Conservation (phyloP, 106 monocot species). For the Allium fistulosum region DNA sequence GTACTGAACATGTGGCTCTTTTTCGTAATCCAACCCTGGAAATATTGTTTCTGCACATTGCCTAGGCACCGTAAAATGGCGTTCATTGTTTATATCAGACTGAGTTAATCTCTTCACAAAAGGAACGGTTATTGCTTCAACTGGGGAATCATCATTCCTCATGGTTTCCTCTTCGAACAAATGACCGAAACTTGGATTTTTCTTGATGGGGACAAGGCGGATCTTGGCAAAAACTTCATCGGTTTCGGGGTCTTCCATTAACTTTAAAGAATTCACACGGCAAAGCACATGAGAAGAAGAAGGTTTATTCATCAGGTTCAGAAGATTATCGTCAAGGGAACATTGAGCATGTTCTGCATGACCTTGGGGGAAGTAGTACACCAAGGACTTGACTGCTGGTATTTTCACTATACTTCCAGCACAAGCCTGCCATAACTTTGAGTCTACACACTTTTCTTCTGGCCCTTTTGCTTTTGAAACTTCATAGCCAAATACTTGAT, state of each 20-base stretch:
- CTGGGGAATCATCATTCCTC: too few relatives aligned
- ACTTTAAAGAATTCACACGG: conserved; percentile 25
- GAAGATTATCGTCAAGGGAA: too few relatives aligned
- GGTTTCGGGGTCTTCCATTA: conserved; percentile 32
- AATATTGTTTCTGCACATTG: conserved; percentile 52
- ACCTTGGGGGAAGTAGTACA: too few relatives aligned
- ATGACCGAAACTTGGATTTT: conserved; percentile 3
- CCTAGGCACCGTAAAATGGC: conserved; percentile 44
- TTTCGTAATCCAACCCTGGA: conserved; percentile 43
- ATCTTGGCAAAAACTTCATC: conserved; percentile 54
- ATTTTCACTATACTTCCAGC: too few relatives aligned
- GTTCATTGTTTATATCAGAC: conserved; percentile 59
- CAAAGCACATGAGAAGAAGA: conserved; percentile 32
- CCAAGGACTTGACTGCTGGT: too few relatives aligned
- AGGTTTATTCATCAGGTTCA: background rate
- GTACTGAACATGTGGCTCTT: conserved; percentile 44
- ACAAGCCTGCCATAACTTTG: too few relatives aligned
- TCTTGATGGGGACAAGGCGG: conserved; percentile 11
- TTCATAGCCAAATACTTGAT: too few relatives aligned
- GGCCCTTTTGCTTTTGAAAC: too few relatives aligned
- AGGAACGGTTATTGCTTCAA: conserved; percentile 22
- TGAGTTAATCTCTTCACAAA: conserved; percentile 58
- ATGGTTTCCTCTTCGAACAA: background rate
- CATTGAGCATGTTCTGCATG: too few relatives aligned
- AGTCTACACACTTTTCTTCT: too few relatives aligned